Base-by-base conservation (phyloP, 805 yeast species). In the Saccharomyces eubayanus region DNA sequence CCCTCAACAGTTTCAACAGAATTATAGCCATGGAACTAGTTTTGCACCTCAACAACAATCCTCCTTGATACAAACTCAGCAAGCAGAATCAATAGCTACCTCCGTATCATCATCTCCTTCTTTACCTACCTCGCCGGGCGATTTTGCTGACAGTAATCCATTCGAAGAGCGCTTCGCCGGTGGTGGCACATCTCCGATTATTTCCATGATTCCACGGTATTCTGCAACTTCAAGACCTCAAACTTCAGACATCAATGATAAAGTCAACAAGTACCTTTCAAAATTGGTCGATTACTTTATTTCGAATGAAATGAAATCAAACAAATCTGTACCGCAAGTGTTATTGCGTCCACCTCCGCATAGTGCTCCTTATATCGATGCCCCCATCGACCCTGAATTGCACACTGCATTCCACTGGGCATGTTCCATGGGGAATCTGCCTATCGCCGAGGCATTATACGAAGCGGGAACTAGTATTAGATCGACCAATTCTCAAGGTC, bases 331-430 rank as follows among this genome's bases (percentile, higher is more conserved):
- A 6, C 70, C 72, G 14, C 41, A 59, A 29, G 70, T 63, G 11
- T 47, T 68, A 30, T 50, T 68, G 43, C 49, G 51, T 12, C 71
- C 71, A n/a, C 72, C 72, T 5, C 55, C 57, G 12, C 55, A 66
- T 47, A 63, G 70, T 53, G 67, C 68, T 28, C 72, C 72, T 9
- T 68, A 64, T 56, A 79, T 84, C 72, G 83, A 75, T 65, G 88
- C 86, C 51, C 83, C 89, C 3, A 88, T 94, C 28, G 99, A 94
- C 67, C 91, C 88, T 55, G 97, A 94, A 65, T 95, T 96, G 1
- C 95, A 94, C 65, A 87, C 97, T 0, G 86, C 96, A 1, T 83
- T 94, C 60, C 99, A 94, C 70, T 94, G 98, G 97, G 96, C 98
- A 0, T 89, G 97, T 56, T 87, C 98, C 0, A 89, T 94, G 80